Evolutionary conservation across 306 rosid species (phyloP).

Genomic region (Medicago truncatula): MtrunA17r5.0-ANR NC_053045.1:48686001-48686500

Average conservation of each 20-base stretch:
- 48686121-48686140: background rate
- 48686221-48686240: conserved; percentile 52
- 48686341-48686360: too few species aligned
- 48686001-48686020: conserved; percentile 78
- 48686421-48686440: too few species aligned
- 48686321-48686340: too few species aligned
- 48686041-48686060: conserved; percentile 57
- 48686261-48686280: too few species aligned
- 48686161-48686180: conserved; percentile 44
- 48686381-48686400: too few species aligned
- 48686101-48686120: too few species aligned
- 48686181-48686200: conserved; percentile 59
- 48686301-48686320: too few species aligned
- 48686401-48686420: too few species aligned
- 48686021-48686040: conserved; percentile 89
- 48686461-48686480: conserved; percentile 52
- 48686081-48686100: too few species aligned
- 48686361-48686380: too few species aligned
- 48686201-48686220: conserved; percentile 58
- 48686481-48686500: conserved; percentile 71
- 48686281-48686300: too few species aligned
- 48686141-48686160: conserved; percentile 48
- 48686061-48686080: conserved; percentile 99
- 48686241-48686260: background rate
- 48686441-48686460: too few species aligned